These are phyloP conservation scores for Phylloporus sp. DNA, from an alignment of 768 basidiomycete genomes.

Conservation along the genomic window DNA sequence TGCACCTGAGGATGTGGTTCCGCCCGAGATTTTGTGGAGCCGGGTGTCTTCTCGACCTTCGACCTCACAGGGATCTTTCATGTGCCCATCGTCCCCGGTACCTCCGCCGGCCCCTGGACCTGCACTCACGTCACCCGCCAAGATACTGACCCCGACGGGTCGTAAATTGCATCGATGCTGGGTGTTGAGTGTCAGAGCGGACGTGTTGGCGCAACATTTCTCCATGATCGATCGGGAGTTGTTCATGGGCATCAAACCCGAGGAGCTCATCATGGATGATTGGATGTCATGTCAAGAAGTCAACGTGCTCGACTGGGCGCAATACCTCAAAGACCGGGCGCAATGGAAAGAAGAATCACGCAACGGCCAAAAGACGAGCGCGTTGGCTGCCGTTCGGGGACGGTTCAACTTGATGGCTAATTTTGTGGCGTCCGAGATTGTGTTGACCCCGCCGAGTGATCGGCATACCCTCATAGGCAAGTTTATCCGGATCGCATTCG, in stretches of 20 bases:
- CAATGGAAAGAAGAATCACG: conserved; percentile 62
- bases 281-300: conserved; percentile 61
- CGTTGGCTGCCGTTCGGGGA: conserved; percentile 69
- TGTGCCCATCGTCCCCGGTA: conserved; percentile 11
- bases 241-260: conserved; percentile 80
- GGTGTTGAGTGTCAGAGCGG: conserved; percentile 59
- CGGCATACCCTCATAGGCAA: conserved; percentile 66
- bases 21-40: conserved; percentile 62
- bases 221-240: conserved; percentile 86
- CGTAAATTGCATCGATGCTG: conserved; percentile 65
- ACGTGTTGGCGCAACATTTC: conserved; percentile 70
- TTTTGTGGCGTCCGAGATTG: conserved; percentile 78
- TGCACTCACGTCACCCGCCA: conserved; percentile 28
- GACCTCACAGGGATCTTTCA: conserved; percentile 30
- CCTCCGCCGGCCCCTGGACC: conserved; percentile 7
- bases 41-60: conserved; percentile 42
- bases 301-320: conserved; percentile 78
- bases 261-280: conserved; percentile 77
- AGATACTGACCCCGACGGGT: conserved; percentile 34
- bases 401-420: conserved; percentile 83
- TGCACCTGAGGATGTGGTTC: conserved; percentile 57
- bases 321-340: conserved; percentile 73
- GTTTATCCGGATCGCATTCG: conserved; percentile 85
- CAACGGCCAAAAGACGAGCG: conserved; percentile 59
- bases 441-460: conserved; percentile 65